Evolutionary conservation across 139 green algal species (phyloP), one percentile per base, ranked within the genome.

Genomic region (Chlamydomonas incerta): DNA sequence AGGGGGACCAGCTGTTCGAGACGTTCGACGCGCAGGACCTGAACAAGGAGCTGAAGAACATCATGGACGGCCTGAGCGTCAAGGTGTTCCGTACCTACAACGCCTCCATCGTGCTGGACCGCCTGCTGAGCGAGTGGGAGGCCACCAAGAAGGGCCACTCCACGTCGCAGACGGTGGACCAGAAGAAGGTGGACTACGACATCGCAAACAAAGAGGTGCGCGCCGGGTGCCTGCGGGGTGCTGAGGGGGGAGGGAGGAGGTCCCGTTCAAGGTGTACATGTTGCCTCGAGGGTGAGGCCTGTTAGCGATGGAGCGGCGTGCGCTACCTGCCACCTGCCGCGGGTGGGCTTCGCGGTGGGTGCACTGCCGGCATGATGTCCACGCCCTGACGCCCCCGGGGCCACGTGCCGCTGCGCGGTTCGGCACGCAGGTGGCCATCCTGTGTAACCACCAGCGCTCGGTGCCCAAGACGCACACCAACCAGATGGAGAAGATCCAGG

Each of bases 71-170:
- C 3, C 95, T 99, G 33, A 96, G 89, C 31, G 98, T 98, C 52
- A 99, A 99, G 92, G 94, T 99, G 80, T 99, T 99, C 93, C 96
- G 97, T 87, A 99, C 98, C 15, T 99, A 99, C 95, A 99, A 99
- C 88, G 98, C 98, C 0, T 98, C 95, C 57, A 96, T 99, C 79
- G 96, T 92, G 9, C 92, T 99, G 46, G 95, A 99, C 88, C 79
- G 85, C 5, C 92, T 99, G 92, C 92, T 99, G 84, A 21, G 62
- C 28, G 94, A 96, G 81, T 72, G 37, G 65, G 83, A 88, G 68
- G 87, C 91, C 33, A 52, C 62, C 15, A 65, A 83, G 65, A 66
- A 74, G 77, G 37, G 41, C 41, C 5, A 20, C 20, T 21, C 35
- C 26, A 23, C 2, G 34, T 29, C 18, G 31, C 69, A 74, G 58